Evolutionary conservation across 345 rosid genomes (phyloP).

Genomic region (Rubroshorea leprosula): DNA sequence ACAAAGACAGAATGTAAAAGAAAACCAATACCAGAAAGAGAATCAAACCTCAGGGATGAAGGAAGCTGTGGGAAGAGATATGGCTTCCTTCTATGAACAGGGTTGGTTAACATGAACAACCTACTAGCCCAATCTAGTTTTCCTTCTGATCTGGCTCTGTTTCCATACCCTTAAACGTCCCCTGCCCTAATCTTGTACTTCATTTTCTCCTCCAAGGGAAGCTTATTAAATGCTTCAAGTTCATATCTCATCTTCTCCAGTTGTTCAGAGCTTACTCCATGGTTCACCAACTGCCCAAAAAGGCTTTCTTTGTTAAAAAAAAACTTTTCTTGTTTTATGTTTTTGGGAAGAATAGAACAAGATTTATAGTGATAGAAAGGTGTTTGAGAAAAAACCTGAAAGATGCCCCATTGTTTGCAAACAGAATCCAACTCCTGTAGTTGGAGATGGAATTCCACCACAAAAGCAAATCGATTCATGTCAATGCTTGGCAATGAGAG

Average conservation of each 20-base stretch:
- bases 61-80: slow-evolving; percentile 40
- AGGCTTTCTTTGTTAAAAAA: no score
- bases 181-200: slow-evolving; percentile 37
- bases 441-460: slow-evolving; percentile 11
- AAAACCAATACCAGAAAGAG: background rate
- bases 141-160: slow-evolving; percentile 31
- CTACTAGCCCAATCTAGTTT: slow-evolving; percentile 51
- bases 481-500: slow-evolving; percentile 4
- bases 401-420: slow-evolving; percentile 41
- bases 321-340: no score
- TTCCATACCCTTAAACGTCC: slow-evolving; percentile 42
- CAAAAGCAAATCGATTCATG: slow-evolving; percentile 11
- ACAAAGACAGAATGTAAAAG: no score
- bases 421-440: slow-evolving; percentile 27
- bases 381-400: slow-evolving; percentile 38
- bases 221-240: slow-evolving; percentile 27
- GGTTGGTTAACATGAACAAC: slow-evolving; percentile 32
- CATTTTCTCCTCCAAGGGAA: slow-evolving; percentile 40
- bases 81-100: slow-evolving; percentile 24
- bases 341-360: no score
- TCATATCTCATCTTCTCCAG: slow-evolving; percentile 36
- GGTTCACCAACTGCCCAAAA: slow-evolving; percentile 23
- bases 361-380: no score
- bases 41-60: slow-evolving; percentile 42
- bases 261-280: slow-evolving; percentile 32